These are phyloP conservation scores for Graphilbum sp. DNA, from an alignment of 2,329 filamentous ascomycete genomes.

Conservation along the genomic window DNA sequence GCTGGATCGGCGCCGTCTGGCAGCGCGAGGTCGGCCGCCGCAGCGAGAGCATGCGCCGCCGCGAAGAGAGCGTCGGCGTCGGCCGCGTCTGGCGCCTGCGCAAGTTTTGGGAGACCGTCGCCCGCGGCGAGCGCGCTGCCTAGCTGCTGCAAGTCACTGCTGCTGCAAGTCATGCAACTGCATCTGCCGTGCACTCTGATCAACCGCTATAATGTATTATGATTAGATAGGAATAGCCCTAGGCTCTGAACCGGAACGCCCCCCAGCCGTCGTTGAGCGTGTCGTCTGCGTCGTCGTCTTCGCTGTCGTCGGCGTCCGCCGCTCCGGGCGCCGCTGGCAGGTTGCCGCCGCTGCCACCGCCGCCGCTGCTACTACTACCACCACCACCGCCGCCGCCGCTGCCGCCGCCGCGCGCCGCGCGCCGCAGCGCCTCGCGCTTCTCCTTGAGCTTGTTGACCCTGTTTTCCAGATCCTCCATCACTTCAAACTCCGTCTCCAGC, in stretches of 20 bases:
- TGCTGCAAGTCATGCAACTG: too few relatives aligned
- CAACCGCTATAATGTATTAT: too few relatives aligned
- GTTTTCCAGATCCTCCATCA: slow-evolving; percentile 66
- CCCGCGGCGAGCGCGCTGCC: slow-evolving; percentile 24
- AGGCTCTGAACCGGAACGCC: slow-evolving; percentile 32
- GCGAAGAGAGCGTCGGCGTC: slow-evolving; percentile 34
- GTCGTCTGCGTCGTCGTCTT: slow-evolving; percentile 27
- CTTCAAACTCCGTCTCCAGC: slow-evolving; percentile 62
- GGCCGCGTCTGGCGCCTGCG: slow-evolving; percentile 45
- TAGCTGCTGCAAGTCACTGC: too few relatives aligned
- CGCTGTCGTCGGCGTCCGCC: slow-evolving; percentile 19
- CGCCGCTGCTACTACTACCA: too few relatives aligned
- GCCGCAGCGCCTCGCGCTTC: slow-evolving; percentile 45
- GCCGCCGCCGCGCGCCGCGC: too few relatives aligned
- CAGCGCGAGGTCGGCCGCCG: slow-evolving; percentile 32
- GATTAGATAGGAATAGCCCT: slow-evolving; percentile 4
- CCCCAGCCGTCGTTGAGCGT: slow-evolving; percentile 41
- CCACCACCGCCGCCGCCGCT: too few relatives aligned
- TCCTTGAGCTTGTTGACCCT: slow-evolving; percentile 53
- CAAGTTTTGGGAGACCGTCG: slow-evolving; percentile 50
- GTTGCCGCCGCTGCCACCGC: too few relatives aligned
- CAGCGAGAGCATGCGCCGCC: slow-evolving; percentile 27
- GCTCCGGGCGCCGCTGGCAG: too few relatives aligned
- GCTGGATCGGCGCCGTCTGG: slow-evolving; percentile 48
- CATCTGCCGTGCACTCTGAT: too few relatives aligned